These are phyloP conservation scores for Cryptosporidium parvum DNA, from an alignment of 169 alveolate species.

Conservation along the genomic window DNA sequence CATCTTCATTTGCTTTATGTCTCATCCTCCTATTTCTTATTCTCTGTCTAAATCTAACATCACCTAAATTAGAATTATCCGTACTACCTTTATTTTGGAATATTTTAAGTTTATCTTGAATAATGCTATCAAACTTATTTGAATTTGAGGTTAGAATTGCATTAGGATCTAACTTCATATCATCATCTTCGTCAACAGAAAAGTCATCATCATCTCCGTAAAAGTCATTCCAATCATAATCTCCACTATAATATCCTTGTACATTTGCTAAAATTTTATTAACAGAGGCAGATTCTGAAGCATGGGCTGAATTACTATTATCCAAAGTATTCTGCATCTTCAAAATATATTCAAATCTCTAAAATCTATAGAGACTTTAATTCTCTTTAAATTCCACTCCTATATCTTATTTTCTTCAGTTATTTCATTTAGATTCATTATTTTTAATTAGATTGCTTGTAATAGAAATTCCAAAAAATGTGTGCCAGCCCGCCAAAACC, in stretches of 20 bases:
- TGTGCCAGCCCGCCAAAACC: conserved; percentile 24
- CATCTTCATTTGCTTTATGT: conserved; percentile 59
- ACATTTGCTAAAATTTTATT: conserved; percentile 71
- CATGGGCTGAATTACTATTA: neutral
- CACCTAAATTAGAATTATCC: conserved; percentile 27
- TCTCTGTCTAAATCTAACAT: conserved; percentile 65
- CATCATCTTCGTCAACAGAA: conserved; percentile 44
- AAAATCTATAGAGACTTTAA: neutral
- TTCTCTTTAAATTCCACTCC: neutral
- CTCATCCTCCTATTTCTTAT: conserved; percentile 52
- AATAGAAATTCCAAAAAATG: neutral
- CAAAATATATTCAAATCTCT: neutral
- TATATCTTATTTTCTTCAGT: neutral
- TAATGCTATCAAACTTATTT: conserved; percentile 22
- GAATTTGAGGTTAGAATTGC: conserved; percentile 20
- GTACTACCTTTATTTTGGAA: conserved; percentile 37
- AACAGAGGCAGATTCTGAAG: conserved; percentile 34
- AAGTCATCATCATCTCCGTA: conserved; percentile 73
- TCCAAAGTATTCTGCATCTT: conserved; percentile 16
- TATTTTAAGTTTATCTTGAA: conserved; percentile 51
- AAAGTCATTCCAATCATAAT: conserved; percentile 75
- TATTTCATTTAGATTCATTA: conserved; percentile 4
- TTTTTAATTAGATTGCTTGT: neutral
- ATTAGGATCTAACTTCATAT: conserved; percentile 40
- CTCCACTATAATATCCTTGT: conserved; percentile 73